phyloP scores from a whole-genome alignment of 2,329 filamentous ascomycete species.

The Fusarium agapanthi region DNA sequence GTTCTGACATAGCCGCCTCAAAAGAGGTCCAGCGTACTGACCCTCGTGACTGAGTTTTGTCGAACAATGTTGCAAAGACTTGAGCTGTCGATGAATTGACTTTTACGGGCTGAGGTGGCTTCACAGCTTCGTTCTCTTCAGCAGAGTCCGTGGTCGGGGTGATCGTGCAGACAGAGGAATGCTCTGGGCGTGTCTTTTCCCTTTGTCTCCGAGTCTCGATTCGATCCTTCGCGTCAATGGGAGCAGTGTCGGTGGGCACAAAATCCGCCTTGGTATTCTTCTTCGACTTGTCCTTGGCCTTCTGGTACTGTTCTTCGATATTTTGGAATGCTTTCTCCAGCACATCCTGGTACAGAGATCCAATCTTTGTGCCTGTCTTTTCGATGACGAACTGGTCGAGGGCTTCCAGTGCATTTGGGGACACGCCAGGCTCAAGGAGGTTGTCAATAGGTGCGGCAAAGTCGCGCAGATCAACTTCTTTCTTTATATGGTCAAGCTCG shows the following conservation, averaged over 20 bases:
- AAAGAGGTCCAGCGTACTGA: constrained; percentile 51
- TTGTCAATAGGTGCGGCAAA: constrained; percentile 54
- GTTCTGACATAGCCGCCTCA: constrained; percentile 51
- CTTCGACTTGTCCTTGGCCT: constrained; percentile 37
- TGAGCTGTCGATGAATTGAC: constrained; percentile 51
- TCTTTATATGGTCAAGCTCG: constrained; percentile 52
- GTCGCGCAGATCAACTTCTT: constrained; percentile 50
- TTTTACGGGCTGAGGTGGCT: constrained; percentile 38
- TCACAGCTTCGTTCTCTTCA: neutral
- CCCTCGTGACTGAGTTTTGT: constrained; percentile 41
- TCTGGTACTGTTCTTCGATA: constrained; percentile 43
- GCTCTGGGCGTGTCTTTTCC: constrained; percentile 53
- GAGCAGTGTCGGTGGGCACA: constrained; percentile 17
- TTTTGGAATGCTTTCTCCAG: constrained; percentile 50
- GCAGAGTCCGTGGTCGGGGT: neutral
- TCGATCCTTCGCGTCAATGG: constrained; percentile 31
- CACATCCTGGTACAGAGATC: constrained; percentile 54
- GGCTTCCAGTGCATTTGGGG: constrained; percentile 45
- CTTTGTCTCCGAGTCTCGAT: constrained; percentile 51
- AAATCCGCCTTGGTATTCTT: constrained; percentile 18
- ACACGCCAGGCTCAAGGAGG: constrained; percentile 52
- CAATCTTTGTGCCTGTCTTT: constrained; percentile 52
- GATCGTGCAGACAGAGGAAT: constrained; percentile 49
- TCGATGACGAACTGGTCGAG: constrained; percentile 51
- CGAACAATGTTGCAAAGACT: constrained; percentile 51